These are phyloP conservation scores for Fusarium lateritium DNA, from an alignment of 2,329 filamentous ascomycete genomes.

Conservation along the genomic window DNA sequence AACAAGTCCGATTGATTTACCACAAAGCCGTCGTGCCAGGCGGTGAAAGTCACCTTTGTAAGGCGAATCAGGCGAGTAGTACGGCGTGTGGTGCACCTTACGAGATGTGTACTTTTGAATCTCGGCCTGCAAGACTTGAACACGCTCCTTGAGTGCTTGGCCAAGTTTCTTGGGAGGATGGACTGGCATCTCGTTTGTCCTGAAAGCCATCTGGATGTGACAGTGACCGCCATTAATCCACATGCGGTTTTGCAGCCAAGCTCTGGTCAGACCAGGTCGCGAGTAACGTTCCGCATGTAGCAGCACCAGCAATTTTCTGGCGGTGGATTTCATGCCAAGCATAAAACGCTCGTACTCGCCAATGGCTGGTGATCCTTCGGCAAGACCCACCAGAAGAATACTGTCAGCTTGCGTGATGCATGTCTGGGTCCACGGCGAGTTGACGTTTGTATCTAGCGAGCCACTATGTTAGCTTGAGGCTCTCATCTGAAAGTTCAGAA, in stretches of 20 bases:
- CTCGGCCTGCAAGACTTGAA: conserved; percentile 95
- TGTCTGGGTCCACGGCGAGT: conserved; percentile 97
- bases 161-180: conserved; percentile 85
- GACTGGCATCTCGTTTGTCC: conserved; percentile 80
- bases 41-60: conserved; percentile 98
- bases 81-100: conserved; percentile 87
- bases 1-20: conserved; percentile 94
- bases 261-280: conserved; percentile 84
- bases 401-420: conserved; percentile 98
- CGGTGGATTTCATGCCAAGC: conserved; percentile 96
- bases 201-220: conserved; percentile 95
- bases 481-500: conserved; percentile 13
- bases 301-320: conserved; percentile 91
- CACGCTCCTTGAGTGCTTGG: conserved; percentile 88
- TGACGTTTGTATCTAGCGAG: conserved; percentile 90
- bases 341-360: conserved; percentile 98
- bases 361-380: conserved; percentile 89
- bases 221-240: conserved; percentile 99
- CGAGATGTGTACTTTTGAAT: conserved; percentile 98
- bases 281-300: conserved; percentile 93
- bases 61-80: conserved; percentile 91
- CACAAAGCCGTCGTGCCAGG: conserved; percentile 88
- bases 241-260: conserved; percentile 91
- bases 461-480: conserved; percentile 49
- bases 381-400: conserved; percentile 91